Evolutionary conservation across 2,329 filamentous ascomycete species (phyloP).

Genomic region (Lanzia echinophila): DNA sequence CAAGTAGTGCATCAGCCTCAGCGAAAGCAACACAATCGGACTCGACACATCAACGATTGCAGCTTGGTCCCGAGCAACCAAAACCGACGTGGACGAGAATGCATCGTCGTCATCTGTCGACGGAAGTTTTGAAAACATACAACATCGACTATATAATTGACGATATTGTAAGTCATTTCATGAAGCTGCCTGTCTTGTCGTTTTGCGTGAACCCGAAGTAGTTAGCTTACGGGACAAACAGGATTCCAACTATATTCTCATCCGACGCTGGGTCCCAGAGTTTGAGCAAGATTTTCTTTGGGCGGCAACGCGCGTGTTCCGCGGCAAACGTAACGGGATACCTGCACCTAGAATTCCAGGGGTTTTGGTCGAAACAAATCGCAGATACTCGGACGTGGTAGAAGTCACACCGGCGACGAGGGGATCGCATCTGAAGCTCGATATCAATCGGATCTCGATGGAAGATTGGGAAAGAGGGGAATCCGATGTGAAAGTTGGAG

Average conservation of each 20-base stretch:
- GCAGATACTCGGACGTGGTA: neutral
- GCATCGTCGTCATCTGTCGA: constrained; percentile 52
- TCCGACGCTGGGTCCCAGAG: constrained; percentile 67
- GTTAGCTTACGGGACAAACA: constrained; percentile 25
- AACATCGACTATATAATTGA: constrained; percentile 48
- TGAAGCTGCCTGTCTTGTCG: too few relatives aligned
- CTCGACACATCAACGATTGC: constrained; percentile 32
- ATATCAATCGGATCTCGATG: neutral
- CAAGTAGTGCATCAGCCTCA: too few relatives aligned
- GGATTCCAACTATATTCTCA: constrained; percentile 64
- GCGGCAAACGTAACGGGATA: too few relatives aligned
- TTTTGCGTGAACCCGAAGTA: too few relatives aligned
- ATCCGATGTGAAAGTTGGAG: neutral
- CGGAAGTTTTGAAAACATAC: constrained; percentile 51
- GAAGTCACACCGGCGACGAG: neutral
- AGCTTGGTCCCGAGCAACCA: constrained; percentile 12
- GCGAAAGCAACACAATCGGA: too few relatives aligned
- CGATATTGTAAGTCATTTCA: constrained; percentile 35
- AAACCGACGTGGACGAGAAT: constrained; percentile 57
- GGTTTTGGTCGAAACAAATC: too few relatives aligned
- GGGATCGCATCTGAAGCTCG: neutral
- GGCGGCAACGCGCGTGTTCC: constrained; percentile 57
- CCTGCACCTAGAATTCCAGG: too few relatives aligned
- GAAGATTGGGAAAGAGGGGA: neutral
- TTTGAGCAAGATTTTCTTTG: constrained; percentile 66